These are phyloP conservation scores for Vitis riparia DNA, from an alignment of 164 flowering plant genomes.

Conservation along the genomic window DNA sequence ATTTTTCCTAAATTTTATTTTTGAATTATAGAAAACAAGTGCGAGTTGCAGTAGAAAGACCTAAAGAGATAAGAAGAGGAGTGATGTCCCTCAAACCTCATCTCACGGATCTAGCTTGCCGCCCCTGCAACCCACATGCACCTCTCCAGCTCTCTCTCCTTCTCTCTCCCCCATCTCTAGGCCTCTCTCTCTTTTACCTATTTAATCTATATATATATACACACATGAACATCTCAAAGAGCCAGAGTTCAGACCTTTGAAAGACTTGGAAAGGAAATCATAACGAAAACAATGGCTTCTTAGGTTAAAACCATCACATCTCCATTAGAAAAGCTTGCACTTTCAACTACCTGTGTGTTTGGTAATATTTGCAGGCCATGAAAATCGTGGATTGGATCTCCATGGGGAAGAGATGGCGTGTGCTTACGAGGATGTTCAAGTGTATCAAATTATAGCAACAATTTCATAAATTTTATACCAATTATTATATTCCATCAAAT, in stretches of 20 bases:
- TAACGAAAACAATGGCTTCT: slow-evolving; percentile 35
- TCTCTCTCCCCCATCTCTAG: background rate
- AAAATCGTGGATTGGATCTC: slow-evolving; percentile 40
- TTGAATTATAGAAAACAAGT: background rate
- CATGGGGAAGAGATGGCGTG: slow-evolving; percentile 92
- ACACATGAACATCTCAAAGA: too few species aligned
- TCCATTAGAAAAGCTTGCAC: slow-evolving; percentile 76
- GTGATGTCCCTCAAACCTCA: slow-evolving; percentile 22
- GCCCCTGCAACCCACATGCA: background rate
- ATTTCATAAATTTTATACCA: too few species aligned
- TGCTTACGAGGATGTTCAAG: slow-evolving; percentile 77
- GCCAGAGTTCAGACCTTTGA: background rate
- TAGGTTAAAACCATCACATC: slow-evolving; percentile 70
- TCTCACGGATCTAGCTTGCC: slow-evolving; percentile 40
- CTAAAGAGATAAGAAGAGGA: slow-evolving; percentile 8
- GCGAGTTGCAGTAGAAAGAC: slow-evolving; percentile 21
- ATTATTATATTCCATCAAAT: too few species aligned
- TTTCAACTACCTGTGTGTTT: background rate
- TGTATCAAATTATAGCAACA: slow-evolving; percentile 7
- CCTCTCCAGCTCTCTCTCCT: slow-evolving; percentile 3
- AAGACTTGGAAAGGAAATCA: background rate
- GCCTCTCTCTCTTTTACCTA: background rate
- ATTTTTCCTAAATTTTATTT: too few species aligned
- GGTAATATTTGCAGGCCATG: slow-evolving; percentile 37
- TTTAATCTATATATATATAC: background rate